A percentile compares a stretch with the other conserved stretches of the same genome.
These are phyloP conservation scores for Gardenia jasminoides DNA, from an alignment of 257 asterid genomes.

Conservation along the genomic window DNA sequence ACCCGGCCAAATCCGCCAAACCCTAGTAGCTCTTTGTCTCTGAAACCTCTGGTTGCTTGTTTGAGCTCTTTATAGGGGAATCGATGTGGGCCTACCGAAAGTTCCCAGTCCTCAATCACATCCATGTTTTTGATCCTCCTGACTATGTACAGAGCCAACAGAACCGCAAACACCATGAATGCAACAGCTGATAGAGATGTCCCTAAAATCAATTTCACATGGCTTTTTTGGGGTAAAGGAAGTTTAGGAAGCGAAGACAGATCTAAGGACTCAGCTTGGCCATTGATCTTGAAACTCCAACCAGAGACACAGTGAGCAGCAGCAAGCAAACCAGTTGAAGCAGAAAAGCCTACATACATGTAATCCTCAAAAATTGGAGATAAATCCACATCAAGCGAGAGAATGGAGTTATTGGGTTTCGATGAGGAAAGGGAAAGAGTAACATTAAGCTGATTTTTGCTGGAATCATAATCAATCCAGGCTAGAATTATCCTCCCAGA, in stretches of 20 bases:
- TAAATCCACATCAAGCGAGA: constrained; percentile 52
- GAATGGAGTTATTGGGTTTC: constrained; percentile 54
- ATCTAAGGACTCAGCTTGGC: constrained; percentile 47
- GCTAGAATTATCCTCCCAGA: constrained; percentile 54
- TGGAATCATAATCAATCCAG: constrained; percentile 69
- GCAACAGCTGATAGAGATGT: constrained; percentile 32
- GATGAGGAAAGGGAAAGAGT: constrained; percentile 51
- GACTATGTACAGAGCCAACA: constrained; percentile 24
- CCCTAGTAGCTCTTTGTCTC: constrained; percentile 57
- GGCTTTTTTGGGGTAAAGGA: constrained; percentile 30
- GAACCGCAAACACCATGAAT: constrained; percentile 28
- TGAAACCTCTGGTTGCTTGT: constrained; percentile 64
- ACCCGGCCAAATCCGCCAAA: constrained; percentile 79
- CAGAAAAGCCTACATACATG: constrained; percentile 86
- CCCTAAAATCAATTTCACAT: constrained; percentile 25
- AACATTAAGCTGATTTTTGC: constrained; percentile 37
- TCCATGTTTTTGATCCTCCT: constrained; percentile 50
- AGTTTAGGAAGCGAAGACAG: constrained; percentile 50
- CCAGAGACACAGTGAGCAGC: constrained; percentile 67
- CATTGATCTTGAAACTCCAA: constrained; percentile 74
- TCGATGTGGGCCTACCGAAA: constrained; percentile 62
- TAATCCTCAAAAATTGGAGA: constrained; percentile 46
- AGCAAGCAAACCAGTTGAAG: constrained; percentile 71
- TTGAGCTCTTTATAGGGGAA: constrained; percentile 57
- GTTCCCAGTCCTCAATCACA: constrained; percentile 67